phyloP scores from a whole-genome alignment of 441 rosid genomes.

The Populus hybrid region DNA sequence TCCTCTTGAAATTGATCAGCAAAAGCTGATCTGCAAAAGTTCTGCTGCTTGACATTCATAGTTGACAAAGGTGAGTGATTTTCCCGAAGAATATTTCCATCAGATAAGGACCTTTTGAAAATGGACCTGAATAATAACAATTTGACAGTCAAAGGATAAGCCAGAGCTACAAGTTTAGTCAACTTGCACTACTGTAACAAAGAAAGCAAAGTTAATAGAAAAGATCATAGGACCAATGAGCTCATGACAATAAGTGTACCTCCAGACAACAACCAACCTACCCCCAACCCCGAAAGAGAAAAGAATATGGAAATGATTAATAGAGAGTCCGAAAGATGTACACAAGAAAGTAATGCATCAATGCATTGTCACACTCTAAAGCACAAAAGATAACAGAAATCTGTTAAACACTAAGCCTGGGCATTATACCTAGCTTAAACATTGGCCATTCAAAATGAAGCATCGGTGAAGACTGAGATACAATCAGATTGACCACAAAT shows the following conservation, averaged over 20 bases:
- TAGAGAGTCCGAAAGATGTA: background rate
- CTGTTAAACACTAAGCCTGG: constrained; percentile 18
- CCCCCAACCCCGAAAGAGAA: background rate
- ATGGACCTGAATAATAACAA: constrained; percentile 48
- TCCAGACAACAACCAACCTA: background rate
- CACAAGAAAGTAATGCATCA: constrained; percentile 5
- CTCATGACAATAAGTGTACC: background rate
- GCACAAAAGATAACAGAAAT: background rate
- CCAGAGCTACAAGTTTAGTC: background rate
- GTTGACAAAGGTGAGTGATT: constrained; percentile 46
- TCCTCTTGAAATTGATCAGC: constrained; percentile 42
- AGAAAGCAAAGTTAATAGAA: background rate
- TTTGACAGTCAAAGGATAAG: constrained; percentile 16
- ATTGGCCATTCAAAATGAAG: constrained; percentile 15
- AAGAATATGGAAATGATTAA: background rate
- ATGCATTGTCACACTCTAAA: constrained; percentile 2
- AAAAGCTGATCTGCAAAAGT: constrained; percentile 41
- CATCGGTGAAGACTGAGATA: constrained; percentile 4
- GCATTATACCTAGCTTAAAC: constrained; percentile 8
- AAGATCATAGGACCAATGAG: background rate
- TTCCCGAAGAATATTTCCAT: constrained; percentile 75
- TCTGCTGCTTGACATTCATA: constrained; percentile 43
- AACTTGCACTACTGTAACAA: background rate
- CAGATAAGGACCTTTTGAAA: constrained; percentile 84
- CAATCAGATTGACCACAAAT: background rate